Percentiles rank a stretch among this genome's conserved stretches.
These are phyloP conservation scores for Rhizophora mangle DNA, from an alignment of 345 rosid genomes.

Conservation along the genomic window DNA sequence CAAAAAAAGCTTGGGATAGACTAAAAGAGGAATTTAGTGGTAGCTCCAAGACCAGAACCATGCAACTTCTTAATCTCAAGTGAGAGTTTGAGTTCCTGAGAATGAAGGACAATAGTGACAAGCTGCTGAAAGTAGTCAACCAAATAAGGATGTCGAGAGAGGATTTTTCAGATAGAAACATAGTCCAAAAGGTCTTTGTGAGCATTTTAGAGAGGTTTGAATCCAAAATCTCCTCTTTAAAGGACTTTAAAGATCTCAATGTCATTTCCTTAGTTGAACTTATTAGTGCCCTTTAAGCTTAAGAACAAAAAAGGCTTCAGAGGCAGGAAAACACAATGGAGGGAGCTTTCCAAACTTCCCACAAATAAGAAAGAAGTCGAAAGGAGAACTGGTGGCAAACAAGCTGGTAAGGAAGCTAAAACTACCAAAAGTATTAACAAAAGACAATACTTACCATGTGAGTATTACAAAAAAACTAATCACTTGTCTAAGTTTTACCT, in stretches of 20 bases:
- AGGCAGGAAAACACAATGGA: background rate
- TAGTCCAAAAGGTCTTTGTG: background rate
- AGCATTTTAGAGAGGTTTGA: background rate
- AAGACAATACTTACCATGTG: background rate
- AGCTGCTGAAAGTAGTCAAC: too few species aligned
- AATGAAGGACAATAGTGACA: too few species aligned
- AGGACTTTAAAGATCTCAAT: background rate
- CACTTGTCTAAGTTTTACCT: too few species aligned
- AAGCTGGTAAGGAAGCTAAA: background rate
- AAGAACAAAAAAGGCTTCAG: background rate
- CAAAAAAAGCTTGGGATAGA: too few species aligned
- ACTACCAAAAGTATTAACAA: too few species aligned
- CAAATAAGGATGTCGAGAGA: rapidly evolving
- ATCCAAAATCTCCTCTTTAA: background rate
- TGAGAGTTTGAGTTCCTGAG: too few species aligned
- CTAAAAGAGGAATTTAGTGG: too few species aligned
- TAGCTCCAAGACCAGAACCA: too few species aligned
- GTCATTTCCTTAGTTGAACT: background rate
- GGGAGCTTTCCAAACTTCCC: background rate
- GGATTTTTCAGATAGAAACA: too few species aligned
- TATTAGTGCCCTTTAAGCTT: background rate
- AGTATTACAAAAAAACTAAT: background rate
- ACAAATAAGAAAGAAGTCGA: background rate
- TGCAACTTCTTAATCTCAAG: too few species aligned
- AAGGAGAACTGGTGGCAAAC: too few species aligned